Base-by-base conservation (phyloP, 768 basidiomycete species). In the Kwoniella pini region DNA sequence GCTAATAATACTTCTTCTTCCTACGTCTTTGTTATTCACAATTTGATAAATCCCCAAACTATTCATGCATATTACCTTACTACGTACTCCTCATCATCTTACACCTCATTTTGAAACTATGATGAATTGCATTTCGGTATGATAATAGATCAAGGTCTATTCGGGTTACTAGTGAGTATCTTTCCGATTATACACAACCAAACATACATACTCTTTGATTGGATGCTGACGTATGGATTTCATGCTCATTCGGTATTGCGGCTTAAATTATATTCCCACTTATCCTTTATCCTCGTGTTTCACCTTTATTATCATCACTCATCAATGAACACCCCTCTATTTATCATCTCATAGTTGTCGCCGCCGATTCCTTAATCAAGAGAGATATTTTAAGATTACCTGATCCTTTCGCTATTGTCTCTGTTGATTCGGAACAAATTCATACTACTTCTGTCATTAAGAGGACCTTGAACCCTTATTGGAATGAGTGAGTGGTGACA, bases 331-430 rank as follows among this genome's bases (percentile, higher is more conserved):
- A n/a, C n/a, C n/a, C n/a, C n/a, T n/a, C n/a, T n/a, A n/a, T n/a
- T n/a, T n/a, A n/a, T n/a, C n/a, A n/a, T n/a, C n/a, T n/a, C n/a
- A n/a, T n/a, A 96, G 93, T 94, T 64, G 93, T 99, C 64, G 95
- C 96, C 57, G 96, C 72, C 62, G 74, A 78, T 48, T 75, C 72
- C 17, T 67, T 77, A 57, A 69, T 74, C 64, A 77, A 77, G 64
- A 63, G 76, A 15, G 76, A 77, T 63, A 67, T 79, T 27, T 93
- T 96, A 77, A 86, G 94, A 53, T 87, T 97, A 5, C 96, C 95
- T 2, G 94, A 98, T 80, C 95, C 96, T 4, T 97, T 98, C 77
- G 95, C 96, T 4, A 93, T 99, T 72, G 89, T 99, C 78, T 97
- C 95, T 21, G 93, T 98, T 42, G 96, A 99, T 69, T 91, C 92